A percentile compares a stretch with the other conserved stretches of the same genome.
Conservation (phyloP, 805 yeast genomes). For the Ogataea pini region DNA sequence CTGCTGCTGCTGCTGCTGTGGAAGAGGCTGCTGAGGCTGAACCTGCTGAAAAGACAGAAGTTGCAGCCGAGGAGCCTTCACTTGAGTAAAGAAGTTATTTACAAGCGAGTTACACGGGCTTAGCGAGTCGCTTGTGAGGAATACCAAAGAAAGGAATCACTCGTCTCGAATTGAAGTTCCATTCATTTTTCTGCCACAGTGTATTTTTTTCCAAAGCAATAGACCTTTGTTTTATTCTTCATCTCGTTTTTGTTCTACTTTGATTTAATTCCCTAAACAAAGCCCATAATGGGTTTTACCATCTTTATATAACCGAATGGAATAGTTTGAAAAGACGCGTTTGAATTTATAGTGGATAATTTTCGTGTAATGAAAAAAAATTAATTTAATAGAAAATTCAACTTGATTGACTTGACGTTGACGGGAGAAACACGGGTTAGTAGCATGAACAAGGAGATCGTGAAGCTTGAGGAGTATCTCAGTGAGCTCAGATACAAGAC, state of each 20-base stretch:
- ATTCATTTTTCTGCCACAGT: too few relatives aligned
- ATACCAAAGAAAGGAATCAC: too few relatives aligned
- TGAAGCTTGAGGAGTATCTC: slow-evolving; percentile 19
- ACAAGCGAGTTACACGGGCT: too few relatives aligned
- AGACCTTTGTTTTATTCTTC: slow-evolving; percentile 4
- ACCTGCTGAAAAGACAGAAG: too few relatives aligned
- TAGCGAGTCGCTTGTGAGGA: too few relatives aligned
- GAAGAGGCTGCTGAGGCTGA: slow-evolving; percentile 1
- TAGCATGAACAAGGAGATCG: slow-evolving; percentile 16
- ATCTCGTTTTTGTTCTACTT: neutral
- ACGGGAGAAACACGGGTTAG: too few relatives aligned
- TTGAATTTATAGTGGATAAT: too few relatives aligned
- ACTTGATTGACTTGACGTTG: too few relatives aligned
- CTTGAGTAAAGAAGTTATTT: too few relatives aligned
- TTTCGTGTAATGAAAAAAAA: neutral
- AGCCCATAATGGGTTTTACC: neutral
- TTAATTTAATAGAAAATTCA: neutral
- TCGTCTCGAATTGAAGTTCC: too few relatives aligned
- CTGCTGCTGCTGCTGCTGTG: neutral
- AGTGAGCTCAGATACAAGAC: slow-evolving; percentile 42
- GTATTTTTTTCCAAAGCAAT: slow-evolving; percentile 1
- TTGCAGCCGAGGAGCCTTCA: slow-evolving; percentile 1
- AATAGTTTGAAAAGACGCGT: too few relatives aligned
- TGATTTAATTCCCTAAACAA: neutral
- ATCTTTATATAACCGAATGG: neutral